phyloP scores from a whole-genome alignment of 83 land plant genomes.

The Picea abies region DNA sequence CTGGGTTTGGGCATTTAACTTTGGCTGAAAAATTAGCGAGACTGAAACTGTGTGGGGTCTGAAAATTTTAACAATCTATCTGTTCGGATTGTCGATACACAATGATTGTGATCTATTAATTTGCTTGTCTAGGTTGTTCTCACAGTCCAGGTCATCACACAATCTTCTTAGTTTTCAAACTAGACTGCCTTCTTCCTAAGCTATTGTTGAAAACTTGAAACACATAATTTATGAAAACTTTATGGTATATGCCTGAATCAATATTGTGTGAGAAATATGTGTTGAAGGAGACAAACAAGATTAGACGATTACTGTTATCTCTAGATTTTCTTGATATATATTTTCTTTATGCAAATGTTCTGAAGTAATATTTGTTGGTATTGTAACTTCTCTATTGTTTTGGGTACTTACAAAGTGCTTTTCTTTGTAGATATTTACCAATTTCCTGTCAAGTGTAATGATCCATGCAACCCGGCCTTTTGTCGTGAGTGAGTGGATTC shows the following conservation, averaged over 20 bases:
- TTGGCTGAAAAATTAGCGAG: too few species aligned
- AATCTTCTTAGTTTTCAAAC: too few species aligned
- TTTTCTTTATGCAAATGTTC: background rate
- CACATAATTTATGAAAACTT: background rate
- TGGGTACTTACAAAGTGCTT: background rate
- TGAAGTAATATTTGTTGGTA: background rate
- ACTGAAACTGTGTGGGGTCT: too few species aligned
- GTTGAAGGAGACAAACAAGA: background rate
- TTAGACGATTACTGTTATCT: background rate
- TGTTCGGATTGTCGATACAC: background rate
- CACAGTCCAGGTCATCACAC: background rate
- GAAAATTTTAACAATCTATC: too few species aligned
- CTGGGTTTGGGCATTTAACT: too few species aligned
- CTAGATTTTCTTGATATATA: background rate
- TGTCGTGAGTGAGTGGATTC: constrained; percentile 95
- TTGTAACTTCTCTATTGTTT: background rate
- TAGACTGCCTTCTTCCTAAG: background rate
- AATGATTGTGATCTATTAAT: background rate
- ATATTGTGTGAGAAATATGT: background rate
- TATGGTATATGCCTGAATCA: background rate
- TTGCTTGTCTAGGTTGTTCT: background rate
- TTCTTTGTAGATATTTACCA: constrained; percentile 86
- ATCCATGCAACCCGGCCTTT: constrained; percentile 98
- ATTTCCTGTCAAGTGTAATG: constrained; percentile 95
- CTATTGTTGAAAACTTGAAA: background rate